Evolutionary conservation across 306 rosid genomes (phyloP), one percentile per base, ranked within the genome.

Genomic region (Vigna angularis): DNA sequence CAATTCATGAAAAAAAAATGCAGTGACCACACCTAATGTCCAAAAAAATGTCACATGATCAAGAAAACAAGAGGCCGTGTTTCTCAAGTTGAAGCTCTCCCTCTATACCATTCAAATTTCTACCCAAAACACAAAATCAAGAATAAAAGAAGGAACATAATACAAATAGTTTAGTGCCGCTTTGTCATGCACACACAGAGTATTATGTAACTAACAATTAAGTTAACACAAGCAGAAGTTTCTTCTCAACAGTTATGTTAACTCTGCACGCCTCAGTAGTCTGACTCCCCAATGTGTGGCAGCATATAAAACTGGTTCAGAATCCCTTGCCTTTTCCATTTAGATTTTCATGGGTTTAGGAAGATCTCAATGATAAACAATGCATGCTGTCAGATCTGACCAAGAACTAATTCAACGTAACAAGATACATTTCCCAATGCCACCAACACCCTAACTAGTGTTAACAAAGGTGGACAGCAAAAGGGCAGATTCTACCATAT

Each of bases 71-170:
- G 18, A 12, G 62, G 22, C 1, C 1, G 22, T 34, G 9, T 14
- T 47, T 47, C 57, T 58, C 17, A 40, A 24, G 69, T 34, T 36
- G 40, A 75, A 61, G 48, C 10, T 59, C 59, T 62, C 24, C 7
- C 24, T 32, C 18, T 62, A 50, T 34, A 75, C 44, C 44, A 53
- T 18, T 38, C 45, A 66, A 51, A 26, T 32, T 74, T 61, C 73
- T n/a, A 65, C 2, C 55, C 66, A 57, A 42, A 42, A n/a, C 15
- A 9, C 14, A 50, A 49, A 28, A 24, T 30, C 24, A 24, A 56
- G 28, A 36, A 71, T 9, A 3, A 24, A 18, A 16, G 22, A 30
- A 22, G 13, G 61, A 56, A 67, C 17, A 14, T 9, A 66, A 34
- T 48, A 69, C 40, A 2, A 63, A 62, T 18, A 75, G 40, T 3